Conservation (phyloP, 257 asterid species). For the Lavandula angustifolia region DNA sequence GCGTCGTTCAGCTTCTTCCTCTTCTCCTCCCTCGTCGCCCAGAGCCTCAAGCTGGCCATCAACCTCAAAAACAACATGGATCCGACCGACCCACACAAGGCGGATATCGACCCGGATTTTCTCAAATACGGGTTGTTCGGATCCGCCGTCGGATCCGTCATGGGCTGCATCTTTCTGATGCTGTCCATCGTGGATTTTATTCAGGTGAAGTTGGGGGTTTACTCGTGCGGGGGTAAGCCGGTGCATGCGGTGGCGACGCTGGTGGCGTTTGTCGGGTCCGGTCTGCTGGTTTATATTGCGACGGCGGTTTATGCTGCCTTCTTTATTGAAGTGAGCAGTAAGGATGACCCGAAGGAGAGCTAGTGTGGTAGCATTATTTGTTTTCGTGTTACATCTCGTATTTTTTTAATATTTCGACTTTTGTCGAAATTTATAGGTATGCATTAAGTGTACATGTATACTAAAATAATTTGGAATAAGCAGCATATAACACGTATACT, state of each 20-base stretch:
- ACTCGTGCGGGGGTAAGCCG: conserved; percentile 28
- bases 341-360: background rate
- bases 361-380: background rate
- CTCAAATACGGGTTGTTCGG: conserved; percentile 20
- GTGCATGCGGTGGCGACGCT: conserved; percentile 19
- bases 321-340: conserved; percentile 21
- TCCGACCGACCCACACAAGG: conserved; percentile 9
- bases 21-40: conserved; percentile 26
- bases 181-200: conserved; percentile 4
- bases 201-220: conserved; percentile 22
- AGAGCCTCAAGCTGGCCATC: conserved; percentile 17
- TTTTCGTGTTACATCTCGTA: too few species aligned
- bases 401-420: too few species aligned
- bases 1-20: conserved; percentile 20
- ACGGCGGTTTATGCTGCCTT: conserved; percentile 27
- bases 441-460: too few species aligned
- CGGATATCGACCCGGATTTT: background rate
- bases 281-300: conserved; percentile 24
- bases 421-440: too few species aligned
- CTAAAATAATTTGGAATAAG: too few species aligned
- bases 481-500: too few species aligned
- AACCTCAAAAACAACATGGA: conserved; percentile 24
- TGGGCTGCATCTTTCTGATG: conserved; percentile 23
- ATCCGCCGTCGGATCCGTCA: background rate
- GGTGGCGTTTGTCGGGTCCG: conserved; percentile 14